Conservation (phyloP, 169 alveolate genomes). For the Eimeria praecox region DNA sequence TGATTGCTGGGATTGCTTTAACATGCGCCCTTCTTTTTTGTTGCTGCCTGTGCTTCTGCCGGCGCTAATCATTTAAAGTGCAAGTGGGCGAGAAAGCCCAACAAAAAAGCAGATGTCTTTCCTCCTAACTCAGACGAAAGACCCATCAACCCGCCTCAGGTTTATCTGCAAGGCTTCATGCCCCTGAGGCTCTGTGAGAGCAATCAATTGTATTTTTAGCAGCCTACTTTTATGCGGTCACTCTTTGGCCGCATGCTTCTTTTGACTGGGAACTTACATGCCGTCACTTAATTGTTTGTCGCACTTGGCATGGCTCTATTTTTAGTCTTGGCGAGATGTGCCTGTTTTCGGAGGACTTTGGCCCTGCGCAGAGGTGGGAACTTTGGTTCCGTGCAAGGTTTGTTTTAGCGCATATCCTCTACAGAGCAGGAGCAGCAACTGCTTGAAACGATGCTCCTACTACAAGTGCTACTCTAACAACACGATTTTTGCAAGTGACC, state of each 20-base stretch:
- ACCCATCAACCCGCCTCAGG: background rate
- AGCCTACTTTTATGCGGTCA: background rate
- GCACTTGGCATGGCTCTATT: background rate
- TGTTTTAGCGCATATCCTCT: background rate
- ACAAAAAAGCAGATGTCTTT: background rate
- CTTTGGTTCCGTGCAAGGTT: background rate
- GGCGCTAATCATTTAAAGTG: conserved; percentile 9
- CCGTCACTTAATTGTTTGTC: conserved; percentile 4
- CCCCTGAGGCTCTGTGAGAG: background rate
- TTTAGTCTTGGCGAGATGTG: background rate
- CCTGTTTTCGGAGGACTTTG: background rate
- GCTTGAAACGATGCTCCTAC: background rate
- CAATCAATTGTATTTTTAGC: conserved; percentile 10
- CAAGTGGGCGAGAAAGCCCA: background rate
- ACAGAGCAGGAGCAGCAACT: background rate
- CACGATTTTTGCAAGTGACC: too few relatives aligned
- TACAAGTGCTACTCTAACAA: background rate
- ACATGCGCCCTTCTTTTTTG: conserved; percentile 18
- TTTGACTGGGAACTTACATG: background rate
- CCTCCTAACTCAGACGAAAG: background rate
- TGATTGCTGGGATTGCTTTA: conserved; percentile 35
- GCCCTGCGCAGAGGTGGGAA: background rate
- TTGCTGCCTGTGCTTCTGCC: conserved; percentile 45
- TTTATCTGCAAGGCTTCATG: background rate
- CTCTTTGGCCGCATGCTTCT: background rate